Evolutionary conservation across 2,329 filamentous ascomycete genomes (phyloP), one percentile per base, ranked within the genome.

Genomic region (Pyrenophora teres): DNA sequence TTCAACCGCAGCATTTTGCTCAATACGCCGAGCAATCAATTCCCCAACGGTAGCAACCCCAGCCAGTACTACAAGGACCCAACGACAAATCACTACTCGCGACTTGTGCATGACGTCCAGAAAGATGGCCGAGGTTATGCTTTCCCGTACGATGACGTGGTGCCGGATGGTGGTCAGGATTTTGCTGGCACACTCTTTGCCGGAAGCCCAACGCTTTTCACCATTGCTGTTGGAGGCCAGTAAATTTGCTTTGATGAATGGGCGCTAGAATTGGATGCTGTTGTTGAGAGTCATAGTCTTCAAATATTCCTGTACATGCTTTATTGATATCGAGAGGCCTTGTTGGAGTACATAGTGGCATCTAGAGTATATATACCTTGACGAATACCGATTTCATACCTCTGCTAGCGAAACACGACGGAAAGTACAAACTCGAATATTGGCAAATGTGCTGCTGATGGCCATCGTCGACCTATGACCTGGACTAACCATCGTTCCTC

Each of bases 1-100:
- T 83, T 93, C 64, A 91, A 92, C 73, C 81, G 90, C 18, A 86
- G 83, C 30, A 92, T 87, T 9, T 73, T 94, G 54, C 66, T 94
- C 5, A 70, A 64, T 35, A 59, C 72, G 7, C 54, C 57, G 0
- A 54, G 56, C 9, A 71, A 75, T 10, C 64, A 56, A 65, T 78
- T 64, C 69, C 78, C 46, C 54, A 75, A 70, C 47, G 69, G 67
- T 21, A 66, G 63, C n/a, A 56, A 56, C 18, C 63, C 67, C 7
- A 47, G 49, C 5, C 49, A 60, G 27, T 76, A 75, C 45, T 75
- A 76, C 51, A 62, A 62, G 37, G 64, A 76, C 3, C 42, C 53
- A 9, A 67, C 62, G 1, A 80, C 78, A 12, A 80, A 80, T 60
- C 84, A 87, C 64, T 88, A 87, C 64, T 75, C 81, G 25, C 76